Conservation (phyloP, 1,284 basidiomycete species). For the Fomitopsis schrenkii region DNA sequence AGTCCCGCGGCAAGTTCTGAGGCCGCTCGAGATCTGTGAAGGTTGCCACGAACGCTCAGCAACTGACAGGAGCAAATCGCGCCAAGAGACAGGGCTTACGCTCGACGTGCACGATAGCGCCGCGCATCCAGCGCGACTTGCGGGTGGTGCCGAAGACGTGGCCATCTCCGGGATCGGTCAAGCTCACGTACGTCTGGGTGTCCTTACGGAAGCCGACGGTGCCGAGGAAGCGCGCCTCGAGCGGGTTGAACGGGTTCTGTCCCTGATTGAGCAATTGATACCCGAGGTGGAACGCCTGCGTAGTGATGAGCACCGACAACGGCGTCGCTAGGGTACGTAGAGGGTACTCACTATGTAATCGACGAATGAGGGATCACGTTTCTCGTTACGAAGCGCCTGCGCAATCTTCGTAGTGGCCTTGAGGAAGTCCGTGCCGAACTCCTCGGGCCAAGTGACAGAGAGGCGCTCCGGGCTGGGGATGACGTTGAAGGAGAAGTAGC, state of each 20-base stretch:
- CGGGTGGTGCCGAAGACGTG: slow-evolving; percentile 2
- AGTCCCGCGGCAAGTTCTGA: not conserved
- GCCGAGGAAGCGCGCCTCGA: not conserved
- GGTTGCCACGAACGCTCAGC: not conserved
- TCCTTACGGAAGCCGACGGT: slow-evolving; percentile 2
- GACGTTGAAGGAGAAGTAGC: not conserved
- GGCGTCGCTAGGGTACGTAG: not conserved
- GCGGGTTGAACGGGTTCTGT: not conserved
- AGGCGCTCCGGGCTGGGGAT: not conserved
- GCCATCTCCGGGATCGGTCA: slow-evolving; percentile 2
- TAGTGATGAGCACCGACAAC: not conserved
- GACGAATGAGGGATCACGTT: not conserved
- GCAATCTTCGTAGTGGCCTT: not conserved
- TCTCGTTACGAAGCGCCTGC: not conserved
- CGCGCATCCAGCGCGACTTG: slow-evolving; percentile 2
- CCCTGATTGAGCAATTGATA: slow-evolving; percentile 1
- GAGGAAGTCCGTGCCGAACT: not conserved
- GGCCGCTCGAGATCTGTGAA: slow-evolving; percentile 1
- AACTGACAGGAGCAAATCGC: not conserved
- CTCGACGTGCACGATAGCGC: slow-evolving; percentile 1
- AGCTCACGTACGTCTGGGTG: slow-evolving; percentile 2
- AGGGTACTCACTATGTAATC: not conserved
- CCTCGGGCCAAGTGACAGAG: not conserved
- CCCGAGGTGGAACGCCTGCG: not conserved
- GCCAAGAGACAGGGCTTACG: not conserved